phyloP scores from a whole-genome alignment of 164 flowering plant genomes.

The Chimonanthus salicifolius region DNA sequence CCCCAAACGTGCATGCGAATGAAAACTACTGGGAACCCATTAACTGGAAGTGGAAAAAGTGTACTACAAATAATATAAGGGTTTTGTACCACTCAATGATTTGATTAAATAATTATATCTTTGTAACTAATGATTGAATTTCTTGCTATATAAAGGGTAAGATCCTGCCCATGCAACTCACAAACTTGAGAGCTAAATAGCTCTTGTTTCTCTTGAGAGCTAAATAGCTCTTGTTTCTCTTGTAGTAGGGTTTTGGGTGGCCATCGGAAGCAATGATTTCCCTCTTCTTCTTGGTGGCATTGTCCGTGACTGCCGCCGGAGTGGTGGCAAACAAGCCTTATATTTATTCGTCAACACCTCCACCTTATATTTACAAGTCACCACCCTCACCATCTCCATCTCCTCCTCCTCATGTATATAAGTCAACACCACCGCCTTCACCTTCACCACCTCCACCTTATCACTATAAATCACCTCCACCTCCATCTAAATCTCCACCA shows the following conservation, averaged over 20 bases:
- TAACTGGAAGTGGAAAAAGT: neutral
- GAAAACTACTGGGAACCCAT: neutral
- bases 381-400: neutral
- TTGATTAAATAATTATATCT: too few species aligned
- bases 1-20: neutral
- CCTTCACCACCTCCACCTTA: conserved; percentile 10
- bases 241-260: neutral
- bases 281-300: neutral
- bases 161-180: neutral
- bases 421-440: neutral
- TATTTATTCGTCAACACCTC: neutral
- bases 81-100: neutral
- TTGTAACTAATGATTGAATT: neutral
- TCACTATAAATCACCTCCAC: conserved; percentile 9
- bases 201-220: too few species aligned
- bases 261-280: neutral
- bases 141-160: neutral
- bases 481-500: conserved; percentile 1
- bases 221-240: neutral
- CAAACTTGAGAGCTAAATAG: neutral
- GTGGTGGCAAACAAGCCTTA: neutral
- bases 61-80: too few species aligned
- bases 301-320: neutral
- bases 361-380: neutral
- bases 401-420: neutral